Percentiles rank a stretch among this genome's conserved stretches.
These are phyloP conservation scores for Neopestalotiopsis sp. DNA, from an alignment of 2,329 filamentous ascomycete genomes.

Conservation along the genomic window DNA sequence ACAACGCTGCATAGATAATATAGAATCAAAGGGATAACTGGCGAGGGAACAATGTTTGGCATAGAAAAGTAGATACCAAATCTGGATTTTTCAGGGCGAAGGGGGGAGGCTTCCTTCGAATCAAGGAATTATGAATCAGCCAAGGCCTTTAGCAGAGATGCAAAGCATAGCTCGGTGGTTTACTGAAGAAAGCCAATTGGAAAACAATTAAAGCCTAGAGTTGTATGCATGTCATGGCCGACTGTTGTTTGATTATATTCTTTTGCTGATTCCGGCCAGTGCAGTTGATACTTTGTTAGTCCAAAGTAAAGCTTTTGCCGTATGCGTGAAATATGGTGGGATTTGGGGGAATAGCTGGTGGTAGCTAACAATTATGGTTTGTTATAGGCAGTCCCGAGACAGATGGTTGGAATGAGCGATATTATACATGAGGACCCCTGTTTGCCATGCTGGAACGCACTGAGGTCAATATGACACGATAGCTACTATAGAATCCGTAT, in stretches of 20 bases:
- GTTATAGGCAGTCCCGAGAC: neutral
- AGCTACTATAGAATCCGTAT: too few relatives aligned
- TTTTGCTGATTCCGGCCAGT: neutral
- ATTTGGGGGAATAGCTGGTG: too few relatives aligned
- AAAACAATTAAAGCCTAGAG: neutral
- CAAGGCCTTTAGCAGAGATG: neutral
- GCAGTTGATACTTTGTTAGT: too few relatives aligned
- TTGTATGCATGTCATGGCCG: neutral
- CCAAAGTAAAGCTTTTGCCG: too few relatives aligned
- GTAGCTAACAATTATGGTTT: neutral
- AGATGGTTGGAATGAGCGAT: too few relatives aligned
- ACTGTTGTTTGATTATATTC: neutral
- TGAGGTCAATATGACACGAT: too few relatives aligned
- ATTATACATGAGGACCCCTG: neutral
- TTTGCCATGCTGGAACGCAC: neutral
- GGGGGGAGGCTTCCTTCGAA: neutral
- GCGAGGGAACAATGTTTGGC: neutral
- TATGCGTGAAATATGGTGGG: too few relatives aligned
- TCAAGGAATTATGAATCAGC: neutral
- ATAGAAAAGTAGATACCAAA: conserved; percentile 1
- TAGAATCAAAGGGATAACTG: neutral
- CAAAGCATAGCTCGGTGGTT: neutral
- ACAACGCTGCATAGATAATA: conserved; percentile 40
- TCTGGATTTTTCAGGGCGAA: neutral
- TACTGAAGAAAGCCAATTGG: neutral